These are phyloP conservation scores for Irpex rosettiformis DNA, from an alignment of 1,284 basidiomycete genomes.

Conservation along the genomic window DNA sequence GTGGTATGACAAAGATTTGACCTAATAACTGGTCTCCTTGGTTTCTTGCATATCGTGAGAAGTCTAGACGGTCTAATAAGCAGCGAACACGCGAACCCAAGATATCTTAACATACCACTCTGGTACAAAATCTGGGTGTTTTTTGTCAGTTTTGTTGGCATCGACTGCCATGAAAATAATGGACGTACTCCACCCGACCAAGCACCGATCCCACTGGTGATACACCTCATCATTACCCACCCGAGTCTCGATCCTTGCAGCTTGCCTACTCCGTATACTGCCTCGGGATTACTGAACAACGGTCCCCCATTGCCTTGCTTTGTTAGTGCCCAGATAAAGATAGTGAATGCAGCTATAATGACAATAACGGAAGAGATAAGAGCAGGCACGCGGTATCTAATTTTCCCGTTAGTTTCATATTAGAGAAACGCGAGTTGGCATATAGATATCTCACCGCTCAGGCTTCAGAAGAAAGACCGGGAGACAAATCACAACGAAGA, in stretches of 20 bases:
- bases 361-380: constrained; percentile 28
- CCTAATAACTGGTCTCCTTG: constrained; percentile 30
- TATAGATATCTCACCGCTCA: constrained; percentile 17
- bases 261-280: constrained; percentile 23
- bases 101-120: constrained; percentile 22
- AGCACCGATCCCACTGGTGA: constrained; percentile 27
- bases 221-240: constrained; percentile 32
- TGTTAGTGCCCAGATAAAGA: constrained; percentile 33
- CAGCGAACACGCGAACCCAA: not conserved
- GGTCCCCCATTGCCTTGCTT: constrained; percentile 33
- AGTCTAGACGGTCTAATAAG: constrained; percentile 21
- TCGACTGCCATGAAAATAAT: not conserved
- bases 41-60: constrained; percentile 30
- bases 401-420: too few species aligned
- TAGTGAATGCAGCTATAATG: constrained; percentile 26
- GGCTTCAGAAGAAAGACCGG: constrained; percentile 25
- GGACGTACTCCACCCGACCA: constrained; percentile 27
- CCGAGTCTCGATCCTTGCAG: constrained; percentile 25
- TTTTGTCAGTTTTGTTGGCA: not conserved
- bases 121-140: constrained; percentile 26
- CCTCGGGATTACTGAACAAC: constrained; percentile 28
- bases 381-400: constrained; percentile 30
- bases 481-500: constrained; percentile 26
- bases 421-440: too few species aligned
- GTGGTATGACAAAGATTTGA: constrained; percentile 31